Base-by-base conservation (phyloP, 2,329 filamentous ascomycete genomes). In the Xylaria sp. region DNA sequence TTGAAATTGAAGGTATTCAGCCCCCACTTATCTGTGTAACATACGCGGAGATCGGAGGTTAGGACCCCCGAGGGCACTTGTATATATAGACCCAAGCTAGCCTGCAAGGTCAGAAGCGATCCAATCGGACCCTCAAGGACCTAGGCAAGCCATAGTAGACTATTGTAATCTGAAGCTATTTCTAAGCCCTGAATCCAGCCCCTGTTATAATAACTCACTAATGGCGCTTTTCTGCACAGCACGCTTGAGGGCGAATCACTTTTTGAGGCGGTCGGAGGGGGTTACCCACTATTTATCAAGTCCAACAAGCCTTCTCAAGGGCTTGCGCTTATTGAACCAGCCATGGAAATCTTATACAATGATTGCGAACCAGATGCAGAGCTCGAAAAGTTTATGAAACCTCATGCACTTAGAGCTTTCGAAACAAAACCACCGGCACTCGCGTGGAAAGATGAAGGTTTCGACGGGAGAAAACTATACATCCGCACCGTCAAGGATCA, bases 251-350 rank as follows among this genome's bases (percentile, higher is more conserved):
- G 57, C 33, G 69, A 71, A 51, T 35, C 57, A 1, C 60, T 70
- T 0, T 12, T 57, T 3, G 43, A 67, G 2, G 63, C 63, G 1
- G 47, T 69, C 0, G 69, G 67, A 14, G 65, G 70, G 3, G 35
- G 57, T 1, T 63, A 70, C 14, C 69, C 70, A 17, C 63, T 60
- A 1, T 71, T 70, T 17, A 71, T 71, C 49, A 65, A 71, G 23
- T 2, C 35, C 21, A 21, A 64, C 28, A 65, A 69, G 52, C 67
- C 68, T 15, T 53, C 49, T 3, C 42, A 65, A 12, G 66, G 66
- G 1, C 51, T 69, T 9, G 65, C 63, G 1, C 14, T 71, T n/a
- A 66, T 71, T 11, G 65, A 71, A 25, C 69, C 67, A 2, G 68
- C 67, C 2, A 67, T 67, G 69, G 56, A 67, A 2, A 38, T 69